A percentile compares a stretch with the other conserved stretches of the same genome.
These are phyloP conservation scores for Tagetes patula DNA, from an alignment of 129 eudicot genomes.

Conservation along the genomic window DNA sequence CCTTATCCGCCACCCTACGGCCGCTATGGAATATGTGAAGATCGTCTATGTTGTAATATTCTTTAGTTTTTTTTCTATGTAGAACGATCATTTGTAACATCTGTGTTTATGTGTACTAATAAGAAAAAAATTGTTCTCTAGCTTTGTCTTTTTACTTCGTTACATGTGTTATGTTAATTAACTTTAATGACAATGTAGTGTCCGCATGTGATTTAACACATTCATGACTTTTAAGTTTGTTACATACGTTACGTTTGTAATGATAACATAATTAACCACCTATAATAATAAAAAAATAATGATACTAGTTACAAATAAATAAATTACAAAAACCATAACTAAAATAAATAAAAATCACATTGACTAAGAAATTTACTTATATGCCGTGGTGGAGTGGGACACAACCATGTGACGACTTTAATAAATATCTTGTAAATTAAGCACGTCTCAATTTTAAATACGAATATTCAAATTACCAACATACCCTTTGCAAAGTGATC, in stretches of 20 bases:
- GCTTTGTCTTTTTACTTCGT: too few species aligned
- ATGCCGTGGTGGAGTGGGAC: neutral
- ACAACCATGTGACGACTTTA: slow-evolving; percentile 5
- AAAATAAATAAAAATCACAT: neutral
- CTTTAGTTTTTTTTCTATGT: neutral
- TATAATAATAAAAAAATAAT: too few species aligned
- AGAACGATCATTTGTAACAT: neutral
- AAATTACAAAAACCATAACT: neutral
- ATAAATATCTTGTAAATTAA: neutral
- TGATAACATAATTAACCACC: too few species aligned
- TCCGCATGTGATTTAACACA: too few species aligned
- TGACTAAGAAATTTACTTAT: too few species aligned
- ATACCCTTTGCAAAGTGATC: neutral
- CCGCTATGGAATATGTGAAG: slow-evolving; percentile 1
- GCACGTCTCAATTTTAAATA: neutral
- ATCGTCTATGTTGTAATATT: slow-evolving; percentile 3
- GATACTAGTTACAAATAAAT: neutral
- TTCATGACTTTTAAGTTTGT: too few species aligned
- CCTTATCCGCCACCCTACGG: neutral
- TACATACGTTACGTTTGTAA: too few species aligned
- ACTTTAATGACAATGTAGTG: too few species aligned
- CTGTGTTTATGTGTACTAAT: too few species aligned
- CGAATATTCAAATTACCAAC: neutral
- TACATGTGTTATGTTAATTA: too few species aligned
- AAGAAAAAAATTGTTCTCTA: too few species aligned